Evolutionary conservation across 352 stramenopile genomes (phyloP), one percentile per base, ranked within the genome.

Genomic region (Phytophthora ramorum): DNA sequence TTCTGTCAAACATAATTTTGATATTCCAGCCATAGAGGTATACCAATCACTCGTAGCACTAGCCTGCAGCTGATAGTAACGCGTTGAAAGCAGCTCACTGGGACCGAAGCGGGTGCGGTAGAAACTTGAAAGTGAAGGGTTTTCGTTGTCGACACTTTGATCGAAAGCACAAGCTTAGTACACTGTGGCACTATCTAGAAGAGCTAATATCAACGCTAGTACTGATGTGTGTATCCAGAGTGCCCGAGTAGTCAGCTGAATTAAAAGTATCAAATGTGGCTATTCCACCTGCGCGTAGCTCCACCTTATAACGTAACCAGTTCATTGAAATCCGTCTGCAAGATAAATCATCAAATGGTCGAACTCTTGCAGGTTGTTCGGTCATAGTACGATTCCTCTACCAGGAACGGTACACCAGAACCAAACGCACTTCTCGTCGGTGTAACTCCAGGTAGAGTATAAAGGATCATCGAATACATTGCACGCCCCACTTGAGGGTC

Each of bases 271-370:
- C 19, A 19, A 53, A 45, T 22, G 26, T 35, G 13, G 32, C 53
- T 7, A 14, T 13, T 3, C 38, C 53, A 19, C 43, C 28, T 14
- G 28, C 26, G 43, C 34, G 40, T 24, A 61, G n/a, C 9, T 53
- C 19, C 2, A 53, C 28, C 28, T 40, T 46, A 24, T 16, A 43
- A 35, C 19, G 52, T 9, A 14, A 1, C 40, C 26, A 44, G 24
- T n/a, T 13, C 28, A 61, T 35, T 13, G 53, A 30, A 45, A 61
- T 38, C 53, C 17, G 19, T 61, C 38, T 17, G 53, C 53, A 19
- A 10, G 40, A 16, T 53, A 61, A 5, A 52, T 51, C 53, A 60
- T 60, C 16, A 44, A 52, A n/a, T 60, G 40, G 5, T 60, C 53
- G 4, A 46, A 26, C 40, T 46, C 40, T 4, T 10, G 40, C 40